Evolutionary conservation across 495 filamentous ascomycete genomes (phyloP), one percentile per base, ranked within the genome.

Genomic region (Cenococcum geophilum): DNA sequence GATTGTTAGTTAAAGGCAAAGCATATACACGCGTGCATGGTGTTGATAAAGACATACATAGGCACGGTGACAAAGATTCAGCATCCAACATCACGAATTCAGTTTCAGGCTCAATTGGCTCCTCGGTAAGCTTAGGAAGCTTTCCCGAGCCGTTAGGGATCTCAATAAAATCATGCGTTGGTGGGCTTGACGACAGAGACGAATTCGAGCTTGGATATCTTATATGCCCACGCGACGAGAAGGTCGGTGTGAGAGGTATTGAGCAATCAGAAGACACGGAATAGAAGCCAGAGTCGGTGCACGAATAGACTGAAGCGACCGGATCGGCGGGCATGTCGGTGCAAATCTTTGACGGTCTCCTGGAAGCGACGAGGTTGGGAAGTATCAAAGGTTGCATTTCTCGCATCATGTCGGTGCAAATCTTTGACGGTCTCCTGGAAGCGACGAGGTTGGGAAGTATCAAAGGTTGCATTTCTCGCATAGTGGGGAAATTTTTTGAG

Each of bases 131-230:
- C 54, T 66, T 63, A 18, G 68, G 68, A 4, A 70, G 62, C 58
- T 70, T 70, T 27, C 58, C 63, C 37, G 66, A 63, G 27, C 59
- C 53, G 55, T 60, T 64, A 36, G 58, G 55, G 6, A 18, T 32
- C 11, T 71, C 69, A 21, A 65, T 23, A 34, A 62, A 58, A 50
- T 81, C 82, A 25, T 77, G 75, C 60, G 78, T 67, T 12, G 76
- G 74, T 18, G 77, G 72, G 23, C 79, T 78, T 4, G 82, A 82
- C 36, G 81, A 78, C 16, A 86, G 69, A 14, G 84, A 86, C 1
- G 84, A 86, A 54, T 73, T 80, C 5, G 84, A 85, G 71, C 84
- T 87, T 1, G 84, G 79, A 63, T 76, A 84, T 67, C 83, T 75
- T 37, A 78, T 68, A 66, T 85, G 81, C 25, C 77, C 77, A 55